Base-by-base conservation (phyloP, 2,329 filamentous ascomycete species). In the Colletotrichum sublineola region DNA sequence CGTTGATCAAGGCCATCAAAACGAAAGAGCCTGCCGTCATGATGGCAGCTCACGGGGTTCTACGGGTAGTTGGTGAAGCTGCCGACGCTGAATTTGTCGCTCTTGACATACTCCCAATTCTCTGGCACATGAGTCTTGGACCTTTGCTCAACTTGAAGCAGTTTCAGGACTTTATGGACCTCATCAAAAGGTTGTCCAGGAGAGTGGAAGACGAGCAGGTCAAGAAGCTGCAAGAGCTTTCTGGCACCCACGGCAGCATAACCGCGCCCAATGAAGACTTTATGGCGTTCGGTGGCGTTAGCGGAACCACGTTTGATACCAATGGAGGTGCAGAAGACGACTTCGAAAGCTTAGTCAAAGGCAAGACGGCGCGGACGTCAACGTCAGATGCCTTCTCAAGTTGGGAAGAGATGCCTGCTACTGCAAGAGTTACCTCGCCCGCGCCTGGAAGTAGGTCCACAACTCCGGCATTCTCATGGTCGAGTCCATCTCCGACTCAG, bases 21-120 rank as follows among this genome's bases (percentile, higher is more conserved):
- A 99, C 96, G 0, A 98, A 97, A 80, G 96, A 99, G 80, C 96
- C 96, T 0, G 95, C 95, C 9, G 96, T 99, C 12, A 98, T 98
- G 94, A 93, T 98, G 86, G 95, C 96, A 7, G 93, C 95, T 0
- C 86, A 98, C 44, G 92, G 92, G 67, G 94, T 98, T 1, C 91
- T 98, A 75, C 90, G 89, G 62, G 93, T 97, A 61, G 92, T 99
- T 38, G 95, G 95, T 11, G 89, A 90, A 62, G 87, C 92, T 29
- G 95, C 93, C 5, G 96, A 98, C 79, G 89, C 92, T 2, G 96
- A 98, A 56, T 98, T 97, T 79, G 89, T 98, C 31, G 96, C 96
- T 15, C 91, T 96, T 84, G 96, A 98, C 68, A 91, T 97, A 20
- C 84, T 99, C 14, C 96, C 96, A 0, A 89, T 97, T 12, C 85